Evolutionary conservation across 2,329 filamentous ascomycete species (phyloP).

Genomic region (Nothophaeocryptopus gaeumannii): DNA sequence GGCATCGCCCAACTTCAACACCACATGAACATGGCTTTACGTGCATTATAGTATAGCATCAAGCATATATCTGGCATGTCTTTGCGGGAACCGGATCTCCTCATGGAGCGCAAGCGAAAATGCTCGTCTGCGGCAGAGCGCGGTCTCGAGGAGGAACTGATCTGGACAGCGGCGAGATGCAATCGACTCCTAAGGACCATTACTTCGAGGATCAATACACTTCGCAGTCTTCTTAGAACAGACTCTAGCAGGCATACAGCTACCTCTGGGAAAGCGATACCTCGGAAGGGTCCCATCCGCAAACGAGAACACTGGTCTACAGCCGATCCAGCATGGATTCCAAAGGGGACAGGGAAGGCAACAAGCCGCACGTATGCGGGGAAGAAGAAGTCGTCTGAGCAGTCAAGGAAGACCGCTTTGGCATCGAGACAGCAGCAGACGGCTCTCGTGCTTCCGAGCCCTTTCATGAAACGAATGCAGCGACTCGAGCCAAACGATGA

Average conservation of each 20-base stretch:
- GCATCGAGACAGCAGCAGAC: neutral
- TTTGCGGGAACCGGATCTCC: neutral
- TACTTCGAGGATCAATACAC: constrained; percentile 14
- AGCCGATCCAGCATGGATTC: constrained; percentile 21
- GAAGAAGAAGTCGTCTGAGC: constrained; percentile 3
- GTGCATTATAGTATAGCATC: neutral
- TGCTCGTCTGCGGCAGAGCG: neutral
- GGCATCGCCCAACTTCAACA: neutral
- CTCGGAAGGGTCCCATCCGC: neutral
- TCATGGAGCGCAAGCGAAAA: constrained; percentile 7
- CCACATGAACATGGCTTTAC: constrained; percentile 4
- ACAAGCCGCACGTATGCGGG: constrained; percentile 13
- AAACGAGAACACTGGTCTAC: constrained; percentile 15
- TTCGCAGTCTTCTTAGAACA: constrained; percentile 13
- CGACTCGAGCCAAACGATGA: neutral
- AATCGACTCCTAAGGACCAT: constrained; percentile 22
- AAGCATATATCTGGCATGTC: constrained; percentile 8
- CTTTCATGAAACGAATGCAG: constrained; percentile 15
- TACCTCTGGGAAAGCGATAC: neutral
- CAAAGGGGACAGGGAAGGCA: constrained; percentile 9
- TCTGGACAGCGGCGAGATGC: constrained; percentile 24
- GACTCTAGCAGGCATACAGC: neutral
- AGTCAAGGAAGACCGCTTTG: neutral
- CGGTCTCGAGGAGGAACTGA: constrained; percentile 17
- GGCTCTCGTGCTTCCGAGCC: constrained; percentile 14